Conservation (phyloP, 2,329 filamentous ascomycete species). For the Sarocladiaceae sp. region DNA sequence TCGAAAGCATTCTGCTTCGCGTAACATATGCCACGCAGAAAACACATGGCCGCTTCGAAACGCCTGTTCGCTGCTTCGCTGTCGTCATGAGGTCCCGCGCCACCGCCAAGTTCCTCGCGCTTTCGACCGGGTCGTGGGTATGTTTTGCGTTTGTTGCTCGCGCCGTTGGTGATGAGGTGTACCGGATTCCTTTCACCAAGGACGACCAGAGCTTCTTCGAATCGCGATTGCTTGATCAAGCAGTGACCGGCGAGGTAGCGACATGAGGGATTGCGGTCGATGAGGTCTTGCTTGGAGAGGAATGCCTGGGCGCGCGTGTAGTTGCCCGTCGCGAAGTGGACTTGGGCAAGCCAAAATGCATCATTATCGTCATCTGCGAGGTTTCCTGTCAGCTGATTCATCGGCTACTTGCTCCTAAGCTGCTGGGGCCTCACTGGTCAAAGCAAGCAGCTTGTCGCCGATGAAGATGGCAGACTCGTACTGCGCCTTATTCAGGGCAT, state of each 20-base stretch:
- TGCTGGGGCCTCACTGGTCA: slow-evolving; percentile 79
- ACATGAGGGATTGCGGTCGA: slow-evolving; percentile 77
- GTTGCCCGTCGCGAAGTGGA: slow-evolving; percentile 93
- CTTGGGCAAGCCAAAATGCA: slow-evolving; percentile 96
- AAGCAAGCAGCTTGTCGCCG: slow-evolving; percentile 90
- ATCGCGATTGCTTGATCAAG: slow-evolving; percentile 85
- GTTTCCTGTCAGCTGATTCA: background rate
- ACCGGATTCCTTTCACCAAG: slow-evolving; percentile 93
- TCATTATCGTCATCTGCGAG: slow-evolving; percentile 80
- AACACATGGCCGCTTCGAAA: slow-evolving; percentile 97
- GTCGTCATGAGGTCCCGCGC: background rate
- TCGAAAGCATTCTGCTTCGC: slow-evolving; percentile 98
- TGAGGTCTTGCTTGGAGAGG: slow-evolving; percentile 77
- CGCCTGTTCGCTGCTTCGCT: slow-evolving; percentile 70
- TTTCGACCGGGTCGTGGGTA: slow-evolving; percentile 31
- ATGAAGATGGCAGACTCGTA: slow-evolving; percentile 97
- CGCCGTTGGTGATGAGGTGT: slow-evolving; percentile 66
- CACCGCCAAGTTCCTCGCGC: slow-evolving; percentile 63
- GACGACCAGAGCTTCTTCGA: slow-evolving; percentile 79
- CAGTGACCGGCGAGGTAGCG: slow-evolving; percentile 92
- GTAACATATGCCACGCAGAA: slow-evolving; percentile 87
- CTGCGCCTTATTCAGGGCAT: slow-evolving; percentile 92
- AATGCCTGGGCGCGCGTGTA: slow-evolving; percentile 88
- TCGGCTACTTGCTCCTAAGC: too few species aligned
- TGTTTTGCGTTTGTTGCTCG: slow-evolving; percentile 33